phyloP scores from a whole-genome alignment of 2,329 filamentous ascomycete species.

The Xylaria hypoxylon region DNA sequence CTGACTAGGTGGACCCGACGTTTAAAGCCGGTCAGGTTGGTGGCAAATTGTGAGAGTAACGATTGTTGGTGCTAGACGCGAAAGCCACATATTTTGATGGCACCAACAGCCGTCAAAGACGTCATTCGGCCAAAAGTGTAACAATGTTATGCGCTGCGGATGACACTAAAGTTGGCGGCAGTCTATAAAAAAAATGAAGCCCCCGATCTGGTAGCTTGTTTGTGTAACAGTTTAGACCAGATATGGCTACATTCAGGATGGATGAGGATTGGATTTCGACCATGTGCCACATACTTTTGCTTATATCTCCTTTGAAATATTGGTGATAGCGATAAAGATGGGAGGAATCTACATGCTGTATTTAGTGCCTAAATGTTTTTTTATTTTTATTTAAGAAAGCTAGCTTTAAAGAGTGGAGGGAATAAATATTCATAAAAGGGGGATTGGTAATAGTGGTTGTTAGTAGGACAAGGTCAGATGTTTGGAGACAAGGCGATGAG shows the following conservation, averaged over 20 bases:
- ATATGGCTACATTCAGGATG: constrained; percentile 9
- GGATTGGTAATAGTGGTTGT: not conserved
- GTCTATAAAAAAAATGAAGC: constrained; percentile 7
- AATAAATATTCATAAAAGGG: constrained; percentile 6
- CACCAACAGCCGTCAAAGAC: constrained; percentile 15
- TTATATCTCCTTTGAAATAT: not conserved
- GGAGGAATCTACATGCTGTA: constrained; percentile 4
- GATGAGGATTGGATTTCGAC: constrained; percentile 6
- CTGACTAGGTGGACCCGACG: constrained; percentile 20
- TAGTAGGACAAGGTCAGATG: constrained; percentile 5
- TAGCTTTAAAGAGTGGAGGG: constrained; percentile 7
- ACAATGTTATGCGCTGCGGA: constrained; percentile 20
- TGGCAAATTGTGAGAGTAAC: constrained; percentile 6
- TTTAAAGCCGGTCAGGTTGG: constrained; percentile 9
- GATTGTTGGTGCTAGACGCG: constrained; percentile 23
- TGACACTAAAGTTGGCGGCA: constrained; percentile 8
- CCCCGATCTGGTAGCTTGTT: not conserved
- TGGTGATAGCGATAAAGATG: constrained; percentile 1
- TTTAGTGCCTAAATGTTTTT: not conserved
- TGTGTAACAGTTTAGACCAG: constrained; percentile 13
- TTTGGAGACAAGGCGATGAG: not conserved
- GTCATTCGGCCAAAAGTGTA: constrained; percentile 20
- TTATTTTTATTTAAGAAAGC: not conserved
- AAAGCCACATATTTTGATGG: constrained; percentile 4
- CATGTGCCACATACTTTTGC: constrained; percentile 2